These are phyloP conservation scores for Poronia punctata DNA, from an alignment of 495 filamentous ascomycete species.

Conservation along the genomic window DNA sequence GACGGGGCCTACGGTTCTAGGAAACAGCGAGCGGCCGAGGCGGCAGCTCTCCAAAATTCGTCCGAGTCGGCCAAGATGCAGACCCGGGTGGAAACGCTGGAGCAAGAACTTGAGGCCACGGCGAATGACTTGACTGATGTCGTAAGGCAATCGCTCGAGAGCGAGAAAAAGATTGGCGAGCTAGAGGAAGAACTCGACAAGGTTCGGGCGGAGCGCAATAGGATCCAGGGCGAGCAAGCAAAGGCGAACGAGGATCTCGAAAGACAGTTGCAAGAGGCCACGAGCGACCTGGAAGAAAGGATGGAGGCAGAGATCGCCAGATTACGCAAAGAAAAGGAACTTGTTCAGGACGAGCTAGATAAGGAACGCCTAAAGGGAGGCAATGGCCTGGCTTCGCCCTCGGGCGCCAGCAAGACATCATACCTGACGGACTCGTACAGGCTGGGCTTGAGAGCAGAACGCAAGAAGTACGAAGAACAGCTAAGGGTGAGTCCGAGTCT, in stretches of 20 bases:
- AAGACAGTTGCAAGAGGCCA: conserved; percentile 20
- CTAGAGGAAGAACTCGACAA: conserved; percentile 50
- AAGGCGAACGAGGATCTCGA: conserved; percentile 24
- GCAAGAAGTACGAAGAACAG: conserved; percentile 46
- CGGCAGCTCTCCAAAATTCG: conserved; percentile 57
- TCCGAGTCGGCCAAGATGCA: conserved; percentile 61
- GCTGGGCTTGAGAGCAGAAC: conserved; percentile 38
- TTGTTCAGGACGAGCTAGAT: conserved; percentile 39
- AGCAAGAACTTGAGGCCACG: conserved; percentile 75
- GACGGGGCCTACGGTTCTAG: conserved; percentile 85
- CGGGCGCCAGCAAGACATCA: conserved; percentile 19
- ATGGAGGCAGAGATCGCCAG: conserved; percentile 28
- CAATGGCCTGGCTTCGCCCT: conserved; percentile 13
- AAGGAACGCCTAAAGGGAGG: conserved; percentile 31
- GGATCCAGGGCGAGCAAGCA: conserved; percentile 31
- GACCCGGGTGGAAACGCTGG: conserved; percentile 54
- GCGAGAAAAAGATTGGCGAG: conserved; percentile 82
- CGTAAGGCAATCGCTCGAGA: conserved; percentile 76
- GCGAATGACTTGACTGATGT: conserved; percentile 81
- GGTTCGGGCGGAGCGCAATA: conserved; percentile 20
- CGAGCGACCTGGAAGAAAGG: conserved; percentile 21
- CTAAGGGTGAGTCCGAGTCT: conserved; percentile 32
- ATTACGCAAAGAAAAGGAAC: conserved; percentile 26
- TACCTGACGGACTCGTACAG: conserved; percentile 28
- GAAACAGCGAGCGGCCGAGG: conserved; percentile 69